Evolutionary conservation across 805 yeast species (phyloP).

Genomic region (Maudiozyma saulgeensis): DNA sequence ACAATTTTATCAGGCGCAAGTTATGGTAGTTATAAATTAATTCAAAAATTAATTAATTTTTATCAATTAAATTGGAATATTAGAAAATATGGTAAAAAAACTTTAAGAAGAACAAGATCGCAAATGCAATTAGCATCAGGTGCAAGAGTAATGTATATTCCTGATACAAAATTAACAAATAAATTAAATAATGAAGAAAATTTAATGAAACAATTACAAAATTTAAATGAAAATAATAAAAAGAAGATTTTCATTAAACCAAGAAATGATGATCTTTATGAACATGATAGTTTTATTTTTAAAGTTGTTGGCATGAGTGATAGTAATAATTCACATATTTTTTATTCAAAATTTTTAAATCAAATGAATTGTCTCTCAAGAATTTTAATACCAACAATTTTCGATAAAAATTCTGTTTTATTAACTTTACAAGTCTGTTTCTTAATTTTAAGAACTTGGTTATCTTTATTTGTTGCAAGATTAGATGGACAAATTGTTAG

Average conservation of each 20-base stretch:
- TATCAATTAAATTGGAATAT: slow-evolving; percentile 8
- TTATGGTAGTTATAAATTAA: slow-evolving; percentile 10
- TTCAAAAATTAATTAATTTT: slow-evolving; percentile 7
- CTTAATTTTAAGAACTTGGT: slow-evolving; percentile 74
- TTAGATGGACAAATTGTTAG: slow-evolving; percentile 88
- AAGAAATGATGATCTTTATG: slow-evolving; percentile 24
- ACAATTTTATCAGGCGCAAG: slow-evolving; percentile 13
- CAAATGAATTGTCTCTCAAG: slow-evolving; percentile 71
- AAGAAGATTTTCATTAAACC: slow-evolving; percentile 25
- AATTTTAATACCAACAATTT: slow-evolving; percentile 68
- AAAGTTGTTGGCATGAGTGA: slow-evolving; percentile 17
- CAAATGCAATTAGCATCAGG: slow-evolving; percentile 24
- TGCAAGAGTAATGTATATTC: slow-evolving; percentile 26
- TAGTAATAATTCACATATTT: slow-evolving; percentile 22
- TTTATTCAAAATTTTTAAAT: slow-evolving; percentile 56
- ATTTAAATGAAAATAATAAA: slow-evolving; percentile 4
- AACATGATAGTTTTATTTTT: slow-evolving; percentile 27
- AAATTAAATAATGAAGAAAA: neutral
- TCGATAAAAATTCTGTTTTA: slow-evolving; percentile 56
- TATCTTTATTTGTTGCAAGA: slow-evolving; percentile 75
- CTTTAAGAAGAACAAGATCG: slow-evolving; percentile 22
- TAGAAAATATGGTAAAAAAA: slow-evolving; percentile 1
- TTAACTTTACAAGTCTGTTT: slow-evolving; percentile 64
- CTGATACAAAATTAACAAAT: slow-evolving; percentile 15
- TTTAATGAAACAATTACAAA: neutral